Percentiles rank a stretch among this genome's conserved stretches.
phyloP scores from a whole-genome alignment of 495 filamentous ascomycete species.

The Penicillium verhagenii region DNA sequence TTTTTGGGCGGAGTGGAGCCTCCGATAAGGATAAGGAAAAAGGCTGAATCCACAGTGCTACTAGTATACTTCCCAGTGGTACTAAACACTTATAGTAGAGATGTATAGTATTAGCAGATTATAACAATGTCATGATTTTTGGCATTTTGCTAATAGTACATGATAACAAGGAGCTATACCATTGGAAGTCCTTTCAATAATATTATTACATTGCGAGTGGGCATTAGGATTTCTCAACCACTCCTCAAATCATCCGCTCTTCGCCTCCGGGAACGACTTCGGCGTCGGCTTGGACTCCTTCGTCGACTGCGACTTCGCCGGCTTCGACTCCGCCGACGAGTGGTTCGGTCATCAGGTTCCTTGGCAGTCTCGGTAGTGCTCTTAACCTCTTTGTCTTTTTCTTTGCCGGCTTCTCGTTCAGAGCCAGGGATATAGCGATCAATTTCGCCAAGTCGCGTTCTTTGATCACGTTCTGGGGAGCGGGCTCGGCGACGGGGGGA shows the following conservation, averaged over 20 bases:
- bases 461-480: conserved; percentile 32
- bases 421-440: conserved; percentile 56
- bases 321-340: conserved; percentile 16
- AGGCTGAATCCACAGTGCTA: not conserved
- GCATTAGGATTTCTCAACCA: not conserved
- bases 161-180: too few species aligned
- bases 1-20: conserved; percentile 26
- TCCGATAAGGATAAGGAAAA: conserved; percentile 15
- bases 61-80: not conserved
- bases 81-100: too few species aligned
- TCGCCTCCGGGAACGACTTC: conserved; percentile 15
- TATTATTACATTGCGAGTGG: conserved; percentile 3
- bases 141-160: conserved; percentile 10
- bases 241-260: conserved; percentile 1
- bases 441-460: conserved; percentile 38
- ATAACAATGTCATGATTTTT: not conserved
- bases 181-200: too few species aligned
- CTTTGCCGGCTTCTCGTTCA: conserved; percentile 29
- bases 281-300: conserved; percentile 14
- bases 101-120: not conserved
- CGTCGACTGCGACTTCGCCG: conserved; percentile 2
- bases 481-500: conserved; percentile 46
- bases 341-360: conserved; percentile 23
- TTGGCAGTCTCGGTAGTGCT: conserved; percentile 20
- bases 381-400: conserved; percentile 15